These are phyloP conservation scores for Lipomyces starkeyi DNA, from an alignment of 805 yeast species.

Conservation along the genomic window DNA sequence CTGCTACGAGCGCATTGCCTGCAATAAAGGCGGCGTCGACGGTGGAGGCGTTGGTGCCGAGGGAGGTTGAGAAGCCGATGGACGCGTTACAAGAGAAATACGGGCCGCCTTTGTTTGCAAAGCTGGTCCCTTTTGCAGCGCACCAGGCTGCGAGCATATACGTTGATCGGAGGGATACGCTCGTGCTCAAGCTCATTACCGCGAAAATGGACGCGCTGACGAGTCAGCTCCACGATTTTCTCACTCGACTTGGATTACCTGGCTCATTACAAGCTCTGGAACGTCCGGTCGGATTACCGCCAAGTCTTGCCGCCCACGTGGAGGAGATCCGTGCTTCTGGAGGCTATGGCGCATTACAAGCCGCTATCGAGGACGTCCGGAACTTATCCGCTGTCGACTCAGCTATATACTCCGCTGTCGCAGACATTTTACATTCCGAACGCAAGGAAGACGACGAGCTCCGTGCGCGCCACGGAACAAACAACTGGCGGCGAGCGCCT, in stretches of 20 bases:
- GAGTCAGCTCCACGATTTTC: conserved; percentile 34
- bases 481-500: conserved; percentile 58
- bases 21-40: conserved; percentile 58
- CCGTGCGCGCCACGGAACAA: conserved; percentile 58
- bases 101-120: conserved; percentile 54
- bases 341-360: conserved; percentile 55
- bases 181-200: conserved; percentile 53
- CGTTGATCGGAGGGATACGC: conserved; percentile 66
- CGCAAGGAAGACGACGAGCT: conserved; percentile 60
- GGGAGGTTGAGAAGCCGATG: conserved; percentile 48
- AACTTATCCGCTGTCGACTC: conserved; percentile 46
- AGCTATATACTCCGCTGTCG: conserved; percentile 27
- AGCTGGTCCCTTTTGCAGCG: conserved; percentile 68
- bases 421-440: conserved; percentile 57
- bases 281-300: conserved; percentile 62
- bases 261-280: conserved; percentile 66
- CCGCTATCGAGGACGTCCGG: conserved; percentile 55
- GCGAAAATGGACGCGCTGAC: conserved; percentile 43
- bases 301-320: conserved; percentile 60
- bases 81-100: conserved; percentile 38
- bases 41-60: conserved; percentile 57
- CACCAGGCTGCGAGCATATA: conserved; percentile 71
- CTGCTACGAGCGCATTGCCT: conserved; percentile 51
- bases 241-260: conserved; percentile 51
- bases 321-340: conserved; percentile 60